These are phyloP conservation scores for Pichia sp. DNA, from an alignment of 1,139 yeast genomes.

Conservation along the genomic window DNA sequence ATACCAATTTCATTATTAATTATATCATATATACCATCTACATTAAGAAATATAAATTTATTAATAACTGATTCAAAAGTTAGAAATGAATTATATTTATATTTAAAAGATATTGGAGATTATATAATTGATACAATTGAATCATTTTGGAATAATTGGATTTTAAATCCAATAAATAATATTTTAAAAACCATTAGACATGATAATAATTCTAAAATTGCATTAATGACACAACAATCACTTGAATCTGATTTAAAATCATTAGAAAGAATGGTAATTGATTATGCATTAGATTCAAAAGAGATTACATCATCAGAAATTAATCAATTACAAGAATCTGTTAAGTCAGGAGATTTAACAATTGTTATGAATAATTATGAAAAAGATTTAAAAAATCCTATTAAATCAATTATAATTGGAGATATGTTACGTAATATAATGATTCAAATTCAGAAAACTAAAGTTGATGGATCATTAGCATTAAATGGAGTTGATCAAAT, in stretches of 20 bases:
- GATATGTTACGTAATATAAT: slow-evolving; percentile 67
- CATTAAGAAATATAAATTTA: slow-evolving; percentile 5
- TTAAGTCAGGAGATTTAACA: slow-evolving; percentile 38
- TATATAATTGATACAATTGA: slow-evolving; percentile 56
- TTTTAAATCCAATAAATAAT: slow-evolving; percentile 67
- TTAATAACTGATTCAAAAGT: slow-evolving; percentile 3
- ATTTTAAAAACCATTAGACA: slow-evolving; percentile 76
- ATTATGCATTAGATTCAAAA: slow-evolving; percentile 48
- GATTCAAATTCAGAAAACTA: slow-evolving; percentile 89
- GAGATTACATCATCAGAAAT: slow-evolving; percentile 25
- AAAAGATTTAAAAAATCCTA: slow-evolving; percentile 62
- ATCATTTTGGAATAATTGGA: slow-evolving; percentile 78
- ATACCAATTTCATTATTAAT: slow-evolving; percentile 40
- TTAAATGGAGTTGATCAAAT: slow-evolving; percentile 85
- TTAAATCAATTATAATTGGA: slow-evolving; percentile 59
- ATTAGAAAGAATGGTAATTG: slow-evolving; percentile 80
- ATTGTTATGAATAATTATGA: slow-evolving; percentile 78
- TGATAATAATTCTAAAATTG: slow-evolving; percentile 64
- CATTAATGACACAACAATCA: slow-evolving; percentile 75
- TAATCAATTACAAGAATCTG: slow-evolving; percentile 34
- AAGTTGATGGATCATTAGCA: slow-evolving; percentile 91
- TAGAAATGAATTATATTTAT: slow-evolving; percentile 1
- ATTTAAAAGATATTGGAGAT: slow-evolving; percentile 17
- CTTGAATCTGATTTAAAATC: slow-evolving; percentile 72
- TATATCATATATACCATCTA: slow-evolving; percentile 35